Conservation (phyloP, 1,139 yeast genomes). For the Debaryomyces psychrophilus region DNA sequence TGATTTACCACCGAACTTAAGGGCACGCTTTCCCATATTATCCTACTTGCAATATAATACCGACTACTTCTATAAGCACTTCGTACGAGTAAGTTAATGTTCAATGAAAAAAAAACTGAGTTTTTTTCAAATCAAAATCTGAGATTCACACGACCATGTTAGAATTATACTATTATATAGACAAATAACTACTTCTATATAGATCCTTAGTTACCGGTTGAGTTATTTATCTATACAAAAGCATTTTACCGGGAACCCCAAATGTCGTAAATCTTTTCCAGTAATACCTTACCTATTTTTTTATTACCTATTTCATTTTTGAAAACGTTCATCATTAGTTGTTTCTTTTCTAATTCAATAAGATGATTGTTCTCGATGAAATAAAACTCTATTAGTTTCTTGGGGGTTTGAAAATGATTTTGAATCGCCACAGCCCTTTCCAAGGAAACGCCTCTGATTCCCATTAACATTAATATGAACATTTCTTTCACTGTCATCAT, state of each 20-base stretch:
- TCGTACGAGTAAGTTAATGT: neutral
- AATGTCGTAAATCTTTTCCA: conserved; percentile 60
- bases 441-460: conserved; percentile 76
- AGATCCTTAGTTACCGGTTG: neutral
- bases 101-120: conserved; percentile 4
- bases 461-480: conserved; percentile 75
- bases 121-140: conserved; percentile 2
- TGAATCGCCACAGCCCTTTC: conserved; percentile 87
- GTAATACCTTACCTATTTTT: conserved; percentile 60
- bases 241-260: conserved; percentile 52
- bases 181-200: conserved; percentile 6
- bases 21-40: conserved; percentile 53
- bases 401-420: conserved; percentile 65
- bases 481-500: conserved; percentile 76
- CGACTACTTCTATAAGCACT: neutral
- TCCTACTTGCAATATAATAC: neutral
- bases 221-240: neutral
- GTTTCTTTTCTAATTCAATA: conserved; percentile 36
- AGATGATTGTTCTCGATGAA: conserved; percentile 21
- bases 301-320: conserved; percentile 60
- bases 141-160: conserved; percentile 4
- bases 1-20: conserved; percentile 67
- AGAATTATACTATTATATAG: neutral
- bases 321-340: conserved; percentile 47
- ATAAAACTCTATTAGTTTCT: conserved; percentile 44